phyloP scores from a whole-genome alignment of 306 rosid genomes.

The Senna tora region DNA sequence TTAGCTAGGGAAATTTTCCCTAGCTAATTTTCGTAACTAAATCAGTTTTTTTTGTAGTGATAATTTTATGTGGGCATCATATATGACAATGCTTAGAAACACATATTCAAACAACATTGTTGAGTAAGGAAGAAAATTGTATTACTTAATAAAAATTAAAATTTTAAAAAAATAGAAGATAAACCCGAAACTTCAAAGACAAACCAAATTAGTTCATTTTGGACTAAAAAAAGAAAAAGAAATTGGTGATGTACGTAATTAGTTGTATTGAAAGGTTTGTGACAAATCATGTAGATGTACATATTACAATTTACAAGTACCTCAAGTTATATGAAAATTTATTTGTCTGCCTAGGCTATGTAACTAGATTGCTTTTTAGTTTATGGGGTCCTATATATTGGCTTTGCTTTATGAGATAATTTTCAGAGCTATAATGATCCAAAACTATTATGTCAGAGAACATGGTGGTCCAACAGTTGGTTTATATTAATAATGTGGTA shows the following conservation, averaged over 20 bases:
- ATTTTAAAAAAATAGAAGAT: too few relatives aligned
- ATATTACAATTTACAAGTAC: slow-evolving; percentile 19
- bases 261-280: slow-evolving; percentile 13
- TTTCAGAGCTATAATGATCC: slow-evolving; percentile 35
- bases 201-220: too few relatives aligned
- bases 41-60: too few relatives aligned
- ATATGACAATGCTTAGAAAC: too few relatives aligned
- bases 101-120: too few relatives aligned
- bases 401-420: slow-evolving; percentile 25
- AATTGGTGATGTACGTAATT: background rate
- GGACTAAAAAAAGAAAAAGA: background rate
- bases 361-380: slow-evolving; percentile 21
- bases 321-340: slow-evolving; percentile 30
- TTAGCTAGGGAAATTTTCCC: too few relatives aligned
- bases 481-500: slow-evolving; percentile 29
- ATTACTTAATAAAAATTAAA: too few relatives aligned
- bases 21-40: too few relatives aligned
- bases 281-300: slow-evolving; percentile 23
- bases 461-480: slow-evolving; percentile 39
- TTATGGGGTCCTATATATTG: slow-evolving; percentile 29
- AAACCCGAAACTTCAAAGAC: too few relatives aligned
- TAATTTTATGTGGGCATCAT: too few relatives aligned
- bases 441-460: slow-evolving; percentile 38
- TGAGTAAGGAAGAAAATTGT: too few relatives aligned
- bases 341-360: slow-evolving; percentile 9